Percentiles rank a stretch among this genome's conserved stretches.
These are phyloP conservation scores for Rhynchospora tenuis DNA, from an alignment of 176 grass and related monocot genomes.

Conservation along the genomic window DNA sequence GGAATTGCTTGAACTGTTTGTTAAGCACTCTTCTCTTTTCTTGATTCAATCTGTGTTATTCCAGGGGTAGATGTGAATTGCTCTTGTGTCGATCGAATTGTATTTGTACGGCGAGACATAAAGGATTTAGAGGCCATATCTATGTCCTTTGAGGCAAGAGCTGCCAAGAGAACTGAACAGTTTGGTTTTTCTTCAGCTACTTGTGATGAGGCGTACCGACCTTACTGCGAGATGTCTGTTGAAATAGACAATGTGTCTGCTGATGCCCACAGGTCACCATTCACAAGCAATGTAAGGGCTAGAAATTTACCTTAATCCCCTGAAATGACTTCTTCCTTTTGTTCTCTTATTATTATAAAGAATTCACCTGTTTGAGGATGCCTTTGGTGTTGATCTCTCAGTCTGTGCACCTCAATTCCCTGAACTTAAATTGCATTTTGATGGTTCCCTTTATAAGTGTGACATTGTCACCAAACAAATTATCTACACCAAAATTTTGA, in stretches of 20 bases:
- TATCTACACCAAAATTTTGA: background rate
- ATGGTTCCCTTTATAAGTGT: background rate
- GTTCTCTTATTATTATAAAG: background rate
- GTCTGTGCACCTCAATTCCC: background rate
- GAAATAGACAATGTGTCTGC: background rate
- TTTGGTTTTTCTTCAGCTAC: background rate
- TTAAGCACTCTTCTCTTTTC: background rate
- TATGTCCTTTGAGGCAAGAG: background rate
- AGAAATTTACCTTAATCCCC: background rate
- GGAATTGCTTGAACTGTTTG: background rate
- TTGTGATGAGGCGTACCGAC: background rate
- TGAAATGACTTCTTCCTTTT: background rate
- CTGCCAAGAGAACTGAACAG: background rate
- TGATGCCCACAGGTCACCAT: background rate
- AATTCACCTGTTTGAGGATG: background rate
- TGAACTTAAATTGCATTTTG: background rate
- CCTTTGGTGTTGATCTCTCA: background rate
- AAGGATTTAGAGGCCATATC: constrained; percentile 7
- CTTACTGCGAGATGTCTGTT: background rate
- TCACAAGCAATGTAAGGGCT: background rate
- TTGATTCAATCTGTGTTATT: background rate
- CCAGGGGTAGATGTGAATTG: background rate
- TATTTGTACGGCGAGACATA: background rate
- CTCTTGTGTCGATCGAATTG: background rate
- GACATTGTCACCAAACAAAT: background rate